Conservation (phyloP, 192 early-diverging fungal genomes). For the Phlyctochytrium bullatum region DNA sequence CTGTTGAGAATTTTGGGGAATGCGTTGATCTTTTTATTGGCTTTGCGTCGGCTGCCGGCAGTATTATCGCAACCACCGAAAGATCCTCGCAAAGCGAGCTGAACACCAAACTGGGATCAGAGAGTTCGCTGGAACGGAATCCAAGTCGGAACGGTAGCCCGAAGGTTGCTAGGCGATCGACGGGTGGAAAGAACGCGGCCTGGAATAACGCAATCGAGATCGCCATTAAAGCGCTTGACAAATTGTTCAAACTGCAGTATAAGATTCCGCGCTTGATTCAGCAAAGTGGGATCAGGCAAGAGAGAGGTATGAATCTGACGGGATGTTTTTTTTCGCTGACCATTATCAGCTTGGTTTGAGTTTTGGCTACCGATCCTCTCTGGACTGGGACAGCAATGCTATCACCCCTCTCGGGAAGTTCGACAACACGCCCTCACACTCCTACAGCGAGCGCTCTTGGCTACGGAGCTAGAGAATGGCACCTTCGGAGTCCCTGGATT, state of each 20-base stretch:
- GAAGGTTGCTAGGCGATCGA: background rate
- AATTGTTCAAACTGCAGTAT: conserved; percentile 60
- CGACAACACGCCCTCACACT: conserved; percentile 77
- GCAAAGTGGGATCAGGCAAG: conserved; percentile 29
- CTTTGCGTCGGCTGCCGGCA: conserved; percentile 55
- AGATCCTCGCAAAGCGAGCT: conserved; percentile 4
- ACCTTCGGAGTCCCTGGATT: conserved; percentile 6
- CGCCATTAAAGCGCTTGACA: conserved; percentile 65
- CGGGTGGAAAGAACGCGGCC: background rate
- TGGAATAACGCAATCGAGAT: conserved; percentile 52
- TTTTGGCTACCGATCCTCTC: conserved; percentile 80
- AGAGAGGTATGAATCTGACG: conserved; percentile 38
- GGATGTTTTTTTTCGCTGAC: conserved; percentile 6
- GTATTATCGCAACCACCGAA: conserved; percentile 4
- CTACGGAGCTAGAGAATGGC: conserved; percentile 48
- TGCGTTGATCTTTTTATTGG: conserved; percentile 68
- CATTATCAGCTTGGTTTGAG: conserved; percentile 58
- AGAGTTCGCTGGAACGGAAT: conserved; percentile 7
- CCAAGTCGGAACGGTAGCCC: background rate
- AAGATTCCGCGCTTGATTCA: conserved; percentile 51
- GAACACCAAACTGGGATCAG: conserved; percentile 11
- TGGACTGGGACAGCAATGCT: conserved; percentile 70
- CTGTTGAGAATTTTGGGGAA: conserved; percentile 66
- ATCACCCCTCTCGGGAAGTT: conserved; percentile 72
- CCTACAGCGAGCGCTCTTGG: conserved; percentile 74